These are phyloP conservation scores for Chrysoporthe cubensis DNA, from an alignment of 2,329 filamentous ascomycete species.

Conservation along the genomic window DNA sequence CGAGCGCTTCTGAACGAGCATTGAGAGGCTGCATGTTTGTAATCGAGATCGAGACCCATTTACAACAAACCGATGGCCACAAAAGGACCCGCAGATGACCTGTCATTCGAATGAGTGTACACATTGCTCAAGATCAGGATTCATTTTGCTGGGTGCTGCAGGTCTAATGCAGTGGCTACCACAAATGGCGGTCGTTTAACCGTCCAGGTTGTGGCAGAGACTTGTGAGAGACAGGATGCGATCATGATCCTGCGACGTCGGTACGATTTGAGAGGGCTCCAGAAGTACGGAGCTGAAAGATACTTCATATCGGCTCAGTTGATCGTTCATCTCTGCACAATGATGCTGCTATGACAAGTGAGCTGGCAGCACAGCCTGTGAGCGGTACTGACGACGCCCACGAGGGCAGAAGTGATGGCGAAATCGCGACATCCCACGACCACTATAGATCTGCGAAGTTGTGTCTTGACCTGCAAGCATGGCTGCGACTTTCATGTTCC, in stretches of 20 bases:
- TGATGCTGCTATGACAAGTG: neutral
- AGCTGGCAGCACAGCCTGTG: neutral
- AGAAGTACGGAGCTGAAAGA: neutral
- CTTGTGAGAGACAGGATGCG: neutral
- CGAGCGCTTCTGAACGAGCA: neutral
- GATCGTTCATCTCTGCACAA: neutral
- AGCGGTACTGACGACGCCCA: neutral
- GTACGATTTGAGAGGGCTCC: neutral
- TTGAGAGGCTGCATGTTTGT: neutral
- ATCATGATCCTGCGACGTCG: neutral
- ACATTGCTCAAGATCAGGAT: neutral
- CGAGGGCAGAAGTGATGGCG: neutral
- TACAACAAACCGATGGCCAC: neutral
- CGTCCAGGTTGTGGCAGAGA: neutral
- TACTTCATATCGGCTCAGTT: neutral
- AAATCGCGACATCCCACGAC: neutral
- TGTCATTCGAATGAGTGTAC: neutral
- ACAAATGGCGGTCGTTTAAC: neutral
- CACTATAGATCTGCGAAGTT: neutral
- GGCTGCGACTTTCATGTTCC: neutral
- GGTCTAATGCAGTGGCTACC: constrained; percentile 6
- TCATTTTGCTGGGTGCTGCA: neutral
- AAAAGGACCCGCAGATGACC: neutral
- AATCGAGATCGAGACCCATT: neutral
- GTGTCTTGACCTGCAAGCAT: neutral